Base-by-base conservation (phyloP, 1,139 yeast species). In the Pichia sp. region DNA sequence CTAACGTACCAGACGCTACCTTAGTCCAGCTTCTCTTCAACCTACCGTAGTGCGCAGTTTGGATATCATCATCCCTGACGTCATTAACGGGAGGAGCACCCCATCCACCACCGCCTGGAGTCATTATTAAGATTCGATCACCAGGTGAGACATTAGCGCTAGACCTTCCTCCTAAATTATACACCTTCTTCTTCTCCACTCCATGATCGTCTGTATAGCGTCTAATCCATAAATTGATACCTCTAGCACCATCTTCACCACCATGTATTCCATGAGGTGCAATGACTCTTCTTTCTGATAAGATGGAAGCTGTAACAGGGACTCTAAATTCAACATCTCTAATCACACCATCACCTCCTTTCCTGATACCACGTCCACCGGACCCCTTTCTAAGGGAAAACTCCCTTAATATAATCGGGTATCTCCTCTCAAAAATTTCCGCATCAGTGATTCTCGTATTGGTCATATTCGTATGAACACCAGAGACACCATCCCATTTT, bases 41-140 rank as follows among this genome's bases (percentile, higher is more conserved):
- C n/a, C n/a, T n/a, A n/a, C n/a, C n/a, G n/a, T n/a, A n/a, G n/a
- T n/a, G n/a, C n/a, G n/a, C n/a, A n/a, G n/a, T n/a, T n/a, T n/a
- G n/a, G n/a, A n/a, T n/a, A n/a, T n/a, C n/a, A n/a, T n/a, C n/a
- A n/a, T n/a, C n/a, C n/a, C n/a, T n/a, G n/a, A n/a, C n/a, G n/a
- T n/a, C n/a, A n/a, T n/a, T n/a, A n/a, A n/a, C n/a, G n/a, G n/a
- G n/a, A n/a, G n/a, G n/a, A n/a, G 3, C 18, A 30, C 74, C 75
- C 49, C 61, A 69, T 1, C 74, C 76, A 32, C 75, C 75, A 29
- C 74, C 75, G 34, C 75, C 75, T 2, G 75, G 74, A 1, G 74
- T 68, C 44, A 55, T 40, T 14, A 69, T 62, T 27, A 64, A 55
- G 26, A 70, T 46, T 25, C 68, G 55, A 44, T 70, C 76, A 19